Conservation (phyloP, 257 asterid species). For the Fraxinus pennsylvanica region DNA sequence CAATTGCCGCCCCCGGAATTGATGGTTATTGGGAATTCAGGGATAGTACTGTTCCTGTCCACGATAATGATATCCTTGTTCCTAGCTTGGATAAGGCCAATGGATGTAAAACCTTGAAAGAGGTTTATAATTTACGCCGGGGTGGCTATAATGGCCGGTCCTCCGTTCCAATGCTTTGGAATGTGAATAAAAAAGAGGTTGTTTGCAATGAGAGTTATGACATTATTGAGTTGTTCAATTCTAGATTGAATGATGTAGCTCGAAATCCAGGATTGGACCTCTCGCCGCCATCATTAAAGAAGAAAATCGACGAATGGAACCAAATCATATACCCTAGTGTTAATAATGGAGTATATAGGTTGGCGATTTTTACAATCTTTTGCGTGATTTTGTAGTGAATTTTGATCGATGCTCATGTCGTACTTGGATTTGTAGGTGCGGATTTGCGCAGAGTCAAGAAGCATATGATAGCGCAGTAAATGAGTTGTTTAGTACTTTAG, state of each 20-base stretch:
- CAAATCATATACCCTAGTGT: constrained; percentile 66
- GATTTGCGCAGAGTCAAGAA: constrained; percentile 94
- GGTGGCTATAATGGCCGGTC: constrained; percentile 78
- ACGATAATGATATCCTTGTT: constrained; percentile 26
- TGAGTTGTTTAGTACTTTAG: constrained; percentile 62
- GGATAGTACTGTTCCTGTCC: constrained; percentile 11
- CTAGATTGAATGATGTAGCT: constrained; percentile 60
- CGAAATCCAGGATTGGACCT: constrained; percentile 65
- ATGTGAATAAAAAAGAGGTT: constrained; percentile 57
- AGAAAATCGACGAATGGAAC: constrained; percentile 70
- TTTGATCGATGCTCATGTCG: neutral
- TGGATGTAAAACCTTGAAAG: constrained; percentile 65
- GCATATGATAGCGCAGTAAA: constrained; percentile 70
- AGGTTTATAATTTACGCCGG: constrained; percentile 55
- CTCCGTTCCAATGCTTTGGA: constrained; percentile 97
- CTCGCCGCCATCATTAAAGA: constrained; percentile 56
- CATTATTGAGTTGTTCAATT: constrained; percentile 66
- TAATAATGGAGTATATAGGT: constrained; percentile 95
- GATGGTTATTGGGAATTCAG: constrained; percentile 87
- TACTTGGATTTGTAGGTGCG: constrained; percentile 56
- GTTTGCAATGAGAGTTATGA: constrained; percentile 92
- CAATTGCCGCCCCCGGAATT: constrained; percentile 72
- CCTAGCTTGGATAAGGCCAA: constrained; percentile 63
- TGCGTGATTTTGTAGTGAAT: neutral
- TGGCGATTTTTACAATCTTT: neutral